These are phyloP conservation scores for Metahyphopichia silvanorum DNA, from an alignment of 805 yeast genomes.

Conservation along the genomic window DNA sequence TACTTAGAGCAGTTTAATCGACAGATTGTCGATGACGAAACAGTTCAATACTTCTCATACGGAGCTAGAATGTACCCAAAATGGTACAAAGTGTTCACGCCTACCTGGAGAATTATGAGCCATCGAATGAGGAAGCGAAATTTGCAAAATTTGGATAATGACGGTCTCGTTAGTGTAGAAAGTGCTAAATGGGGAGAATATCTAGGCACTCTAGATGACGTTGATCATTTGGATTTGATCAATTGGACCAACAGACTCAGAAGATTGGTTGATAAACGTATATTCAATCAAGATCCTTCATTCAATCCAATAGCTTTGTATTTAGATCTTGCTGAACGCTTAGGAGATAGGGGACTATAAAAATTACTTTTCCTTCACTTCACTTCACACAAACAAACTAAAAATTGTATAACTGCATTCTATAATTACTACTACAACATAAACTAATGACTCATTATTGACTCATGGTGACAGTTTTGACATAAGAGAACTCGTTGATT, in stretches of 20 bases:
- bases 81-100: slow-evolving; percentile 57
- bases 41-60: slow-evolving; percentile 73
- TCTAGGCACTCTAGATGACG: slow-evolving; percentile 70
- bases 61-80: slow-evolving; percentile 72
- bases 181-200: slow-evolving; percentile 85
- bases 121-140: no score
- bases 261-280: slow-evolving; percentile 27
- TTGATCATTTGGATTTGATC: slow-evolving; percentile 83
- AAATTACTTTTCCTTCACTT: not conserved
- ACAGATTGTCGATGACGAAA: slow-evolving; percentile 49
- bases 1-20: slow-evolving; percentile 55
- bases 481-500: slow-evolving; percentile 34
- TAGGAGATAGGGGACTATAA: slow-evolving; percentile 58
- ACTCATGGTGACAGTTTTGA: slow-evolving; percentile 32
- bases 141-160: slow-evolving; percentile 52
- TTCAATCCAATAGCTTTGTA: slow-evolving; percentile 71
- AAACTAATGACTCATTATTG: no score
- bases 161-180: slow-evolving; percentile 78
- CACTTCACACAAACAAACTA: slow-evolving; percentile 1
- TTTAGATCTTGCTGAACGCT: slow-evolving; percentile 59
- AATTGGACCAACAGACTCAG: slow-evolving; percentile 69
- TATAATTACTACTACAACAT: no score
- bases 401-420: not conserved
- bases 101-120: slow-evolving; percentile 64
- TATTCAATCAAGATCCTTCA: slow-evolving; percentile 30